A percentile compares a stretch with the other conserved stretches of the same genome.
phyloP scores from a whole-genome alignment of 139 green algal genomes.

The Haematococcus sp. region DNA sequence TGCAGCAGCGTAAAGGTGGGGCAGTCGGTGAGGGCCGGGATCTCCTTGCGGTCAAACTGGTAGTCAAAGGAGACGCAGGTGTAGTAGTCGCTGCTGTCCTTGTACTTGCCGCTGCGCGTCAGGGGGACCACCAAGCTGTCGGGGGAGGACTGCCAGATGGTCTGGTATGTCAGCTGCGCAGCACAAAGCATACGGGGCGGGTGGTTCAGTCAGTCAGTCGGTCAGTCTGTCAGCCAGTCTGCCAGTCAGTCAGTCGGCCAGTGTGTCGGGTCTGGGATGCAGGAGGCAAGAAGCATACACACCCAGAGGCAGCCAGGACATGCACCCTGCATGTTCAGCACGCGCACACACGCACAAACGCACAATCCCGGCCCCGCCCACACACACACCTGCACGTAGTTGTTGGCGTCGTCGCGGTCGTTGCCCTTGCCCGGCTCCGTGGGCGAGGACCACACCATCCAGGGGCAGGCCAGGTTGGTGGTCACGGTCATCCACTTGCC shows the following conservation, averaged over 20 bases:
- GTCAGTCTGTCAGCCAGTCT: too few species aligned
- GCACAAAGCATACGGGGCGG: too few species aligned
- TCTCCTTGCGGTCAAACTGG: not conserved
- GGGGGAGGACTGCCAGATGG: not conserved
- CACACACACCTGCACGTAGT: not conserved
- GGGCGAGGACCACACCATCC: slow-evolving; percentile 2
- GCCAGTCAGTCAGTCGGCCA: too few species aligned
- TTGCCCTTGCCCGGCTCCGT: not conserved
- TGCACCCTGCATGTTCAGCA: too few species aligned
- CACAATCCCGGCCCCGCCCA: too few species aligned
- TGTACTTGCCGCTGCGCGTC: not conserved
- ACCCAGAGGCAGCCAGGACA: too few species aligned
- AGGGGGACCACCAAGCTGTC: not conserved
- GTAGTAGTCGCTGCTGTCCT: slow-evolving; percentile 6
- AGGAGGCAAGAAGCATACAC: too few species aligned
- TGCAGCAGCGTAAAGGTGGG: not conserved
- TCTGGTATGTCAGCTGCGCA: not conserved
- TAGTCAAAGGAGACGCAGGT: not conserved
- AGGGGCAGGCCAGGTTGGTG: not conserved
- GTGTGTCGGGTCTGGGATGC: too few species aligned
- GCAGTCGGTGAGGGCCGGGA: not conserved
- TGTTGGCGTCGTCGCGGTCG: not conserved
- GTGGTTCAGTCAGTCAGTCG: not conserved
- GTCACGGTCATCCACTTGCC: not conserved
- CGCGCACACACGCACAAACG: too few species aligned